Conservation (phyloP, 768 basidiomycete genomes). For the Leccinellum albellum region DNA sequence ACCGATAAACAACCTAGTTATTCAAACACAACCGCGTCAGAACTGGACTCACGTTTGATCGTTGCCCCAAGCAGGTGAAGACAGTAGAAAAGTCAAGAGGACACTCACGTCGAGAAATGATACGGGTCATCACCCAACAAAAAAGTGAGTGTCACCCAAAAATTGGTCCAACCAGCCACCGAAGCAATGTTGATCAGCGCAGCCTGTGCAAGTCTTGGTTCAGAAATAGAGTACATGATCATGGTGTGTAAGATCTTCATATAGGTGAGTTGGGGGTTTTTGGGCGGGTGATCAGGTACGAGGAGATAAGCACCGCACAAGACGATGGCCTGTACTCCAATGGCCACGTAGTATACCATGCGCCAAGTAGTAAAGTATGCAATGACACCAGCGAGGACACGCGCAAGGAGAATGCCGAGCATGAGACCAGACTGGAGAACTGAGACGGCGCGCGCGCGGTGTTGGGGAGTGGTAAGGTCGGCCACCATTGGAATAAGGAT, state of each 20-base stretch:
- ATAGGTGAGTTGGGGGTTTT: conserved; percentile 37
- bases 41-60: not conserved
- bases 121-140: conserved; percentile 42
- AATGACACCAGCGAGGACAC: conserved; percentile 38
- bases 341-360: conserved; percentile 40
- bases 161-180: conserved; percentile 30
- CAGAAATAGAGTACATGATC: conserved; percentile 36
- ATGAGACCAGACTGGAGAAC: conserved; percentile 33
- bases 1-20: conserved; percentile 35
- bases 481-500: conserved; percentile 41
- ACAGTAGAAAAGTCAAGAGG: not conserved
- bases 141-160: conserved; percentile 45
- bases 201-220: conserved; percentile 41
- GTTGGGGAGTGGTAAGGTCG: conserved; percentile 37
- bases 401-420: conserved; percentile 28
- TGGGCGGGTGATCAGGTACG: conserved; percentile 43
- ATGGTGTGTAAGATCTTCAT: conserved; percentile 34
- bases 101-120: conserved; percentile 32
- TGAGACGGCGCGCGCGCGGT: conserved; percentile 22
- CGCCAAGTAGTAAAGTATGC: conserved; percentile 41
- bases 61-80: not conserved
- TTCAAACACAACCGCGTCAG: not conserved
- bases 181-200: conserved; percentile 25
- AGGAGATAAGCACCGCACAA: conserved; percentile 29
- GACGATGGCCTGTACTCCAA: conserved; percentile 31